Evolutionary conservation across 176 grass and related monocot genomes (phyloP).

Genomic region (Areca catechu): DNA sequence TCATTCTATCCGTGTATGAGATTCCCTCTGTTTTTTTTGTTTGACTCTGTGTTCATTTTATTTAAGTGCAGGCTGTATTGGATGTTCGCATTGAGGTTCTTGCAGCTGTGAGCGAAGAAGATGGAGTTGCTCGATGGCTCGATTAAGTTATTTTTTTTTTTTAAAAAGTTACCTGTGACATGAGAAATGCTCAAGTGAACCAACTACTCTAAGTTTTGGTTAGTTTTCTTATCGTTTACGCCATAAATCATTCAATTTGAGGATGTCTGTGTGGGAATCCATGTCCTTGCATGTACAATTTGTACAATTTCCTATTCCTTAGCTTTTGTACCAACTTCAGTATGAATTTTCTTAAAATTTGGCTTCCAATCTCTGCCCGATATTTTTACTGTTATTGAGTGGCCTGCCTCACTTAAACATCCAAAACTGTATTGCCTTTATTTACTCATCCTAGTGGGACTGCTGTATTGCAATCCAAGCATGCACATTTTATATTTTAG

Average conservation of each 20-base stretch:
- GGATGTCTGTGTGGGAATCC: neutral
- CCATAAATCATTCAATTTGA: constrained; percentile 18
- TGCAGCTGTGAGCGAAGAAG: constrained; percentile 68
- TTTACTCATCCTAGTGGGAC: too few relatives aligned
- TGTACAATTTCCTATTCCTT: neutral
- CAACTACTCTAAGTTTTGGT: constrained; percentile 1
- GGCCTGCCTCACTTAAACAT: too few relatives aligned
- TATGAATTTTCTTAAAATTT: neutral
- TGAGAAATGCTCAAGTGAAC: constrained; percentile 3
- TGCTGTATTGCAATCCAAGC: too few relatives aligned
- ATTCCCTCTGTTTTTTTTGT: too few relatives aligned
- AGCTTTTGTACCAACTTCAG: neutral
- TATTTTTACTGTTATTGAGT: too few relatives aligned
- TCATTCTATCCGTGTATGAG: too few relatives aligned
- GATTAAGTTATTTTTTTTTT: constrained; percentile 25
- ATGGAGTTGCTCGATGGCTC: constrained; percentile 69
- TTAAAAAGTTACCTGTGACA: neutral
- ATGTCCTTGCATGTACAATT: neutral
- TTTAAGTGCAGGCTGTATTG: constrained; percentile 47
- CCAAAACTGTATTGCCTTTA: too few relatives aligned
- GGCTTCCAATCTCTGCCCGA: neutral
- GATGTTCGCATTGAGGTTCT: constrained; percentile 77
- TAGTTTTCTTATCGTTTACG: constrained; percentile 7
- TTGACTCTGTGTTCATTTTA: too few relatives aligned
- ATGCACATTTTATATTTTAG: too few relatives aligned